Evolutionary conservation across 805 yeast species (phyloP).

Genomic region (Kazachstania psychrophila): DNA sequence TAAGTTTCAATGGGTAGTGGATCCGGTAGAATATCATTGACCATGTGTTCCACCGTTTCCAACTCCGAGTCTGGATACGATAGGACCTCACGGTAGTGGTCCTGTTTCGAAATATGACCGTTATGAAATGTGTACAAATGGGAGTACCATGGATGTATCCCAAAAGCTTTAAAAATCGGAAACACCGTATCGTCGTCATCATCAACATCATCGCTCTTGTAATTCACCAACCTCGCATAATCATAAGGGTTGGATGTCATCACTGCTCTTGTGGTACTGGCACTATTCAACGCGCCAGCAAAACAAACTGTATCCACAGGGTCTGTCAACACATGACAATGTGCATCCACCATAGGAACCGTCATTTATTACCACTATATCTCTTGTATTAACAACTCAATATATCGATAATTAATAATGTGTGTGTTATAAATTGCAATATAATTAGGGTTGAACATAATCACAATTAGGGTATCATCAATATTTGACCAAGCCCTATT

Average conservation of each 20-base stretch:
- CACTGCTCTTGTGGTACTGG: constrained; percentile 18
- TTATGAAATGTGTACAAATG: constrained; percentile 42
- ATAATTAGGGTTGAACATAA: too few species aligned
- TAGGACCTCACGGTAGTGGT: constrained; percentile 53
- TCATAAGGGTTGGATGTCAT: constrained; percentile 41
- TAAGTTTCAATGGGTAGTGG: constrained; percentile 41
- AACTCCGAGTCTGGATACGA: constrained; percentile 24
- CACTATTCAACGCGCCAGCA: constrained; percentile 3
- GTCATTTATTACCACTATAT: too few species aligned
- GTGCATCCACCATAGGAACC: constrained; percentile 26
- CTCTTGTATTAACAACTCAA: too few species aligned
- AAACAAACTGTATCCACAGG: not conserved
- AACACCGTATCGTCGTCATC: too few species aligned
- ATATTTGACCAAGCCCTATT: too few species aligned
- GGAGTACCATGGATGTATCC: constrained; percentile 89
- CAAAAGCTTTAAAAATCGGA: constrained; percentile 36
- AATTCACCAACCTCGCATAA: constrained; percentile 12
- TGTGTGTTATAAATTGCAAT: too few species aligned
- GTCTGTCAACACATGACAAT: constrained; percentile 28
- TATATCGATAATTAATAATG: too few species aligned
- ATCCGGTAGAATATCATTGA: constrained; percentile 40
- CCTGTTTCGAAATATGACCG: constrained; percentile 27
- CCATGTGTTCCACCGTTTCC: not conserved
- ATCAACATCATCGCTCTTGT: too few species aligned
- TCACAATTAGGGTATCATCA: too few species aligned